phyloP scores from a whole-genome alignment of 129 eudicot genomes.

The Lactuca sativa region DNA sequence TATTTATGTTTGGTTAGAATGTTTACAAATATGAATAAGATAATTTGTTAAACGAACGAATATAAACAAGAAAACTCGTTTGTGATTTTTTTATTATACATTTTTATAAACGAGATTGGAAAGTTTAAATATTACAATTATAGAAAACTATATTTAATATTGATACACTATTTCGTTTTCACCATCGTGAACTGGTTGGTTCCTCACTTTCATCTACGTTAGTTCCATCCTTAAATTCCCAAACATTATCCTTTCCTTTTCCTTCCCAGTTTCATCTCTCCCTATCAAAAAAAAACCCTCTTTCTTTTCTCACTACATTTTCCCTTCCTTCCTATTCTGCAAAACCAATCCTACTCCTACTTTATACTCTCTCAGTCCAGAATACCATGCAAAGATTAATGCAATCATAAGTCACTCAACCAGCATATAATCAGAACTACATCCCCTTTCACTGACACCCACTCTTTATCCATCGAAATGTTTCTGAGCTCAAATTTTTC shows the following conservation, averaged over 20 bases:
- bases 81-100: no score
- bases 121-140: no score
- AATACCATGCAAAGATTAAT: slow-evolving; percentile 40
- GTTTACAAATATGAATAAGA: no score
- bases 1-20: no score
- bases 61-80: no score
- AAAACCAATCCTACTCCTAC: not conserved
- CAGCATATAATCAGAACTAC: slow-evolving; percentile 54
- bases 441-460: not conserved
- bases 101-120: no score
- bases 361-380: no score
- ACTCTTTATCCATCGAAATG: slow-evolving; percentile 10
- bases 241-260: slow-evolving; percentile 2
- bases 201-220: not conserved
- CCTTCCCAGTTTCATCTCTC: slow-evolving; percentile 6
- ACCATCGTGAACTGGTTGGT: not conserved
- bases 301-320: not conserved
- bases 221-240: not conserved
- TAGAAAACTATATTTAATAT: no score
- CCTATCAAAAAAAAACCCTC: slow-evolving; percentile 1
- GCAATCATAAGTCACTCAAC: slow-evolving; percentile 57
- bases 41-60: no score
- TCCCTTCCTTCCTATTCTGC: not conserved
- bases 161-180: not conserved
- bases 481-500: slow-evolving; percentile 18